Conservation (phyloP, 768 basidiomycete genomes). For the Amylocystis lapponica region DNA sequence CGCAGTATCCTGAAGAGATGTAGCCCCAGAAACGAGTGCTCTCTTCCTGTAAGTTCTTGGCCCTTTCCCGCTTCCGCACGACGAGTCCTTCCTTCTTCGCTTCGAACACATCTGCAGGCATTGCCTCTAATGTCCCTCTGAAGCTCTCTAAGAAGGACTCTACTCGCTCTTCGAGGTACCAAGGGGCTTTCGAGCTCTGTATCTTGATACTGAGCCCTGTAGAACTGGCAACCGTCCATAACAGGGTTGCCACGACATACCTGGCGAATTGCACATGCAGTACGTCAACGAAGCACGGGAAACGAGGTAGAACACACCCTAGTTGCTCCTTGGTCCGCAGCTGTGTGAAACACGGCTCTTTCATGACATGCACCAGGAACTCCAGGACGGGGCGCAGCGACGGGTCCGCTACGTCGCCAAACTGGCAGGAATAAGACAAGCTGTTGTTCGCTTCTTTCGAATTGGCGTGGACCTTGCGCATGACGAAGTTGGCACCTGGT, state of each 20-base stretch:
- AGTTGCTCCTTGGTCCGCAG: conserved; percentile 51
- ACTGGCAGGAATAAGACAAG: conserved; percentile 42
- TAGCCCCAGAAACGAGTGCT: conserved; percentile 18
- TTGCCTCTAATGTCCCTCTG: conserved; percentile 9
- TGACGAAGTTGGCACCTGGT: conserved; percentile 34
- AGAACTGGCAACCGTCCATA: conserved; percentile 7
- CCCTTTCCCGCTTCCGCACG: conserved; percentile 17
- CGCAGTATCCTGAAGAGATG: conserved; percentile 16
- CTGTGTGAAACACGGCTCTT: conserved; percentile 44
- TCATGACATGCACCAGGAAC: conserved; percentile 39
- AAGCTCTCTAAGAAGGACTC: conserved; percentile 17
- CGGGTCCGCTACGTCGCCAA: conserved; percentile 37
- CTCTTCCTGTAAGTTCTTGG: conserved; percentile 22
- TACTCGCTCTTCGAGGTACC: conserved; percentile 20
- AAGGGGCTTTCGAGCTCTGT: conserved; percentile 18
- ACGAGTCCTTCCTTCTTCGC: conserved; percentile 17
- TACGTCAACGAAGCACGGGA: not conserved
- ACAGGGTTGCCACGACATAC: conserved; percentile 15
- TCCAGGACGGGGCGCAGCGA: conserved; percentile 28
- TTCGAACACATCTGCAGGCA: conserved; percentile 9
- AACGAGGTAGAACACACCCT: conserved; percentile 23
- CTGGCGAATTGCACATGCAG: conserved; percentile 4
- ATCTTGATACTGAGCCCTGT: conserved; percentile 19
- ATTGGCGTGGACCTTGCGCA: conserved; percentile 34
- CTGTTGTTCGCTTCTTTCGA: conserved; percentile 40